Evolutionary conservation across 169 alveolate genomes (phyloP).

Genomic region (Cryptosporidium andersoni): DNA sequence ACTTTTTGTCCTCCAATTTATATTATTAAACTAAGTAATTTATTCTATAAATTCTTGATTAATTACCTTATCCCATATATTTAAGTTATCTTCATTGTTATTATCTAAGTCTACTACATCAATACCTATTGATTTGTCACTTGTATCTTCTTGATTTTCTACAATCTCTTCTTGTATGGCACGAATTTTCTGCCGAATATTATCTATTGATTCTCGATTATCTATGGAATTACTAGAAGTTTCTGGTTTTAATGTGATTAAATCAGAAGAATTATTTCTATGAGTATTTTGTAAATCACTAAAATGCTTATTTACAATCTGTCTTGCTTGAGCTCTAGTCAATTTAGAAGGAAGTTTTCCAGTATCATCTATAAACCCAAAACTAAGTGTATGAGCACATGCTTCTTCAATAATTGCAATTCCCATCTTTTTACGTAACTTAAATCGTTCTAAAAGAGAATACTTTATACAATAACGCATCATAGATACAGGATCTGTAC

Average conservation of each 20-base stretch:
- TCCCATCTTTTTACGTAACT: slow-evolving; percentile 52
- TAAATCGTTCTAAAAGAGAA: slow-evolving; percentile 23
- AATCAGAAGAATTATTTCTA: slow-evolving; percentile 1
- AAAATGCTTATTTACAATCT: slow-evolving; percentile 32
- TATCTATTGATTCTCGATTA: slow-evolving; percentile 14
- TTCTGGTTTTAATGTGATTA: slow-evolving; percentile 11
- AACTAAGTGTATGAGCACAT: slow-evolving; percentile 64
- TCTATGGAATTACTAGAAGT: slow-evolving; percentile 26
- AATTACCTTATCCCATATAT: neutral
- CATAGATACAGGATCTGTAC: slow-evolving; percentile 67
- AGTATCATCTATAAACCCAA: slow-evolving; percentile 67
- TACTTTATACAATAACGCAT: slow-evolving; percentile 54
- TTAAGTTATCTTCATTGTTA: slow-evolving; percentile 20
- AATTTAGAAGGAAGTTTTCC: slow-evolving; percentile 25
- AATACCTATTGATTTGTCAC: neutral
- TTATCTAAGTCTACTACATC: neutral
- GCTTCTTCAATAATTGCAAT: slow-evolving; percentile 70
- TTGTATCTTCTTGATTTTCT: slow-evolving; percentile 13
- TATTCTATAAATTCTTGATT: slow-evolving; percentile 10
- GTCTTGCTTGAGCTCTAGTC: slow-evolving; percentile 49
- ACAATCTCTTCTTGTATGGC: slow-evolving; percentile 25
- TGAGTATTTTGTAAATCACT: slow-evolving; percentile 24
- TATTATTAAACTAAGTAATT: neutral
- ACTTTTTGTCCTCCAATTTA: neutral
- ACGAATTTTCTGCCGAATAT: neutral